Evolutionary conservation across 192 early-diverging fungal species (phyloP), one percentile per base, ranked within the genome.

Genomic region (Linderina pennispora): DNA sequence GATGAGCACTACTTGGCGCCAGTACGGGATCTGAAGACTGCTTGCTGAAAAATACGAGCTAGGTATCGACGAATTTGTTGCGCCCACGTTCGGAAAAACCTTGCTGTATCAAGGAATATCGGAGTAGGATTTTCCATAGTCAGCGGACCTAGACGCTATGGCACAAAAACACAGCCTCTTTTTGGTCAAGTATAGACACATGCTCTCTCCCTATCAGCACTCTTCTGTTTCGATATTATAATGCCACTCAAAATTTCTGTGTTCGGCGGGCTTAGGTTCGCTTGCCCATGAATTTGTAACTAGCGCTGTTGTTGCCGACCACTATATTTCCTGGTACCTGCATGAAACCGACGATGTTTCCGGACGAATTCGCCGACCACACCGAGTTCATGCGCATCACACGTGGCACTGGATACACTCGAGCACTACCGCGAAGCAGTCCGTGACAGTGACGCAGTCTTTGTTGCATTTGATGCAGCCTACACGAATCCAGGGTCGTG

Each of bases 1-100:
- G 79, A 83, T 45, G 90, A 90, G 46, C 76, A 76, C 23, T 63
- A 82, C n/a, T 62, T 59, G 47, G 86, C 83, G 23, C 90, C 90
- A 18, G 84, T 84, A 0, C 25, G 58, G 6, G 74, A 80, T 21
- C 59, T 91, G 46, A 57, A 68, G 14, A 62, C 54, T 7, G 84
- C 70, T 1, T 65, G 53, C 4, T n/a, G 25, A 26, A 9, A 69
- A 62, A 45, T 45, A 53, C 25, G 55, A 47, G 4, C 49, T 69
- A 32, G 21, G 9, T 2, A 40, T 22, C 14, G 37, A 23, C 2
- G 45, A 48, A 21, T 69, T 69, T 62, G 38, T 62, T 3, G 65
- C 65, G 0, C 65, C 65, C 9, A 50, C 56, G 49, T 44, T 69
- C 23, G 65, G 65, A 36, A 61, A 48, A 19, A 69, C 65, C 2